phyloP scores from a whole-genome alignment of 495 filamentous ascomycete species.

The Penicillium parvum region DNA sequence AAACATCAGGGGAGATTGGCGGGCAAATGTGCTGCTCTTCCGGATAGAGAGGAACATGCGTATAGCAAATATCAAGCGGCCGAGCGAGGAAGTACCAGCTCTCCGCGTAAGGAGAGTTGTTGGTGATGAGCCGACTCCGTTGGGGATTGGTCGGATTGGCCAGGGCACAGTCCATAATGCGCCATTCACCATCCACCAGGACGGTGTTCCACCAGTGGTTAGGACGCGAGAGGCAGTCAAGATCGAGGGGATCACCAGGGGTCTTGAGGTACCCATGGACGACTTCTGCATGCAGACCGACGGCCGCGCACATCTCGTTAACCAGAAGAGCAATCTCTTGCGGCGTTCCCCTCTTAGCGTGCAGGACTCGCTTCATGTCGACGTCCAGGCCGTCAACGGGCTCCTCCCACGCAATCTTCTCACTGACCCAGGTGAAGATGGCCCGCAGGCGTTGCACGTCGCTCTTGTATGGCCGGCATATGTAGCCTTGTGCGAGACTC shows the following conservation, averaged over 20 bases:
- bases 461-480: conserved; percentile 91
- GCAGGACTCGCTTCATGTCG: conserved; percentile 77
- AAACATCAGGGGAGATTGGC: conserved; percentile 72
- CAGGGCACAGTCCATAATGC: conserved; percentile 91
- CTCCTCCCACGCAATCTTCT: conserved; percentile 96
- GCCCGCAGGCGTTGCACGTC: conserved; percentile 90
- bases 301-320: conserved; percentile 86
- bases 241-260: conserved; percentile 78
- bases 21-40: conserved; percentile 92
- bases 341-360: conserved; percentile 78
- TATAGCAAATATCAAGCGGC: conserved; percentile 87
- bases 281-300: conserved; percentile 80
- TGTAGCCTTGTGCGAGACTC: conserved; percentile 82
- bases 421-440: conserved; percentile 95
- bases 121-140: conserved; percentile 69
- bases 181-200: conserved; percentile 89
- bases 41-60: conserved; percentile 80
- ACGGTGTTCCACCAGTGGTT: conserved; percentile 99
- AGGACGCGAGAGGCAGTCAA: conserved; percentile 64
- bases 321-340: conserved; percentile 88
- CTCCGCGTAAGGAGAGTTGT: conserved; percentile 65
- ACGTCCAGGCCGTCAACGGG: conserved; percentile 71
- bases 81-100: conserved; percentile 86
- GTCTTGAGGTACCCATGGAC: conserved; percentile 85
- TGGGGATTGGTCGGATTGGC: conserved; percentile 86